A percentile compares a stretch with the other conserved stretches of the same genome.
Conservation (phyloP, 106 monocot species). For the Triglochin maritima region DNA sequence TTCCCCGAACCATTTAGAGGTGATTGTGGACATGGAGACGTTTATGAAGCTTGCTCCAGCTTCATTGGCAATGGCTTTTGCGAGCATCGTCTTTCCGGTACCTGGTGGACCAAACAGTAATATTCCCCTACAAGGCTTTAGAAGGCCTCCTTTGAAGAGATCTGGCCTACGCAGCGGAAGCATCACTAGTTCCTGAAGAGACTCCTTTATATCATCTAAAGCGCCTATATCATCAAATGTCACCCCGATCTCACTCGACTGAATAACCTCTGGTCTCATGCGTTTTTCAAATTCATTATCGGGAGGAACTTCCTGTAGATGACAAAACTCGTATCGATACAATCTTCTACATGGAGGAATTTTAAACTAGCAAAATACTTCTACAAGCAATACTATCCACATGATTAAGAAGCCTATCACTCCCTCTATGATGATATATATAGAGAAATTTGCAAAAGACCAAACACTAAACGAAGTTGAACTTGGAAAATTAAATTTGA, state of each 20-base stretch:
- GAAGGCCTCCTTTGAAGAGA: constrained; percentile 73
- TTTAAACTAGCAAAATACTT: too few relatives aligned
- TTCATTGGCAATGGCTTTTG: constrained; percentile 86
- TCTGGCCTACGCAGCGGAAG: constrained; percentile 76
- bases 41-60: constrained; percentile 84
- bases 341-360: neutral
- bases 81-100: constrained; percentile 60
- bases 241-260: constrained; percentile 66
- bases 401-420: too few relatives aligned
- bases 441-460: too few relatives aligned
- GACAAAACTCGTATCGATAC: neutral
- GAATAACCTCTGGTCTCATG: constrained; percentile 75
- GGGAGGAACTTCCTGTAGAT: constrained; percentile 34
- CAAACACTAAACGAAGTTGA: too few relatives aligned
- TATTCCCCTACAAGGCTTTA: constrained; percentile 47
- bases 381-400: too few relatives aligned
- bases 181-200: constrained; percentile 82
- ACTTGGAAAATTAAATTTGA: too few relatives aligned
- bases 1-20: constrained; percentile 92
- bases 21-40: constrained; percentile 76
- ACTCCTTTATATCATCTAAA: constrained; percentile 73
- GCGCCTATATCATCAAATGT: constrained; percentile 81
- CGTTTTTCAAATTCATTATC: constrained; percentile 87
- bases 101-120: too few relatives aligned
- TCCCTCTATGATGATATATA: too few relatives aligned